These are phyloP conservation scores for Sisymbrium irio DNA, from an alignment of 345 rosid genomes.

Conservation along the genomic window DNA sequence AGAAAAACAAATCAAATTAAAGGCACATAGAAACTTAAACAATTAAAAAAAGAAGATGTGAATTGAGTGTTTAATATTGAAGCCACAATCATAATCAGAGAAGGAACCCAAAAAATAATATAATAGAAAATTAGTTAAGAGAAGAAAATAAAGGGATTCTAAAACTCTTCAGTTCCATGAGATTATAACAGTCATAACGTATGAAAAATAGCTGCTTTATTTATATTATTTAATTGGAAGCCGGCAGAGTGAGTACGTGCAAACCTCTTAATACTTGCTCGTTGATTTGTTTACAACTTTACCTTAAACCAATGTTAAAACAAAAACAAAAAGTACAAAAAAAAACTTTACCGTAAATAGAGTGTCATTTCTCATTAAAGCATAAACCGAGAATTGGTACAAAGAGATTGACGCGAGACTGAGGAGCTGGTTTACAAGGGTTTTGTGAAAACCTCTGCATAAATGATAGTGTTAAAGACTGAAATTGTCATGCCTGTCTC, in stretches of 20 bases:
- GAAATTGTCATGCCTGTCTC: too few relatives aligned
- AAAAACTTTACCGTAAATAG: too few relatives aligned
- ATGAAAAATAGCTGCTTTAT: neutral
- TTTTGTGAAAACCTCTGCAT: too few relatives aligned
- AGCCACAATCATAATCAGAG: neutral
- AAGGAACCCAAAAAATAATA: neutral
- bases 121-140: neutral
- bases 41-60: neutral
- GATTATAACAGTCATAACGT: neutral
- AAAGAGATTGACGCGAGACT: too few relatives aligned
- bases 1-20: neutral
- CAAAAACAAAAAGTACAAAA: too few relatives aligned
- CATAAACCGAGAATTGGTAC: neutral
- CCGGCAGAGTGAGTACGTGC: constrained; percentile 31
- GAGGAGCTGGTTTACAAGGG: too few relatives aligned
- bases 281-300: too few relatives aligned
- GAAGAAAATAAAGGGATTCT: neutral
- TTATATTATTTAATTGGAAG: neutral
- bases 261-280: constrained; percentile 17
- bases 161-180: neutral
- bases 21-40: neutral
- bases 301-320: too few relatives aligned
- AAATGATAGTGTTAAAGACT: too few relatives aligned
- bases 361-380: neutral
- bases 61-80: neutral